Base-by-base conservation (phyloP, 192 early-diverging fungal species). In the Allomyces javanicus region DNA sequence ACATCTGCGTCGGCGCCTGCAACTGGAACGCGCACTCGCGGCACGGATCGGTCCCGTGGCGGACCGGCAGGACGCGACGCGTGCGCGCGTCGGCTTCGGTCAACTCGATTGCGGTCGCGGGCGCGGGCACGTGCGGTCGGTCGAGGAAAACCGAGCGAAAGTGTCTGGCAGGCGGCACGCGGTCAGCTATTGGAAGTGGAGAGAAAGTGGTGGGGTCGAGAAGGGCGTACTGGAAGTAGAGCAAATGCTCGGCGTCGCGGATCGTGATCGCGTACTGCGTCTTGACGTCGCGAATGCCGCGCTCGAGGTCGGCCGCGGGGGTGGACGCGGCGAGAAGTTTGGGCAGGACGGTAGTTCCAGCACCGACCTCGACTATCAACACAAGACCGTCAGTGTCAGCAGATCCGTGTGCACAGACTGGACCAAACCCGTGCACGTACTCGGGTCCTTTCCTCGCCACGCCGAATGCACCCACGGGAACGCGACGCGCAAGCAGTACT, bases 401-500 rank as follows among this genome's bases (percentile, higher is more conserved):
- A n/a, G n/a, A n/a, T n/a, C n/a, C n/a, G n/a, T n/a, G n/a, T n/a
- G n/a, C n/a, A n/a, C n/a, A n/a, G n/a, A n/a, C n/a, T n/a, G n/a
- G n/a, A n/a, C n/a, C n/a, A n/a, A n/a, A n/a, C n/a, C n/a, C n/a
- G n/a, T n/a, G n/a, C n/a, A n/a, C n/a, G 33, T 40, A 40, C 33
- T 81, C 0, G 86, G 84, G 25, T 83, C 83, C 72, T 87, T 87
- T 62, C 70, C 78, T n/a, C 86, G 70, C 72, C 77, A 83, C 0
- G 78, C 77, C 26, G 83, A 81, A 19, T 76, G 68, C 0, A 79
- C 81, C n/a, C 81, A 78, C 10, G 82, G 84, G 66, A 85, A 85
- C 24, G 86, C 86, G 66, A 68, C 64, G 22, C 86, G 68, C 65
- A 87, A 67, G 4, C 83, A 70, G 25, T 77, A 77, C 67, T 87